A percentile compares a stretch with the other conserved stretches of the same genome.
Conservation (phyloP, 2,329 filamentous ascomycete genomes). For the Fusarium subtropicale region DNA sequence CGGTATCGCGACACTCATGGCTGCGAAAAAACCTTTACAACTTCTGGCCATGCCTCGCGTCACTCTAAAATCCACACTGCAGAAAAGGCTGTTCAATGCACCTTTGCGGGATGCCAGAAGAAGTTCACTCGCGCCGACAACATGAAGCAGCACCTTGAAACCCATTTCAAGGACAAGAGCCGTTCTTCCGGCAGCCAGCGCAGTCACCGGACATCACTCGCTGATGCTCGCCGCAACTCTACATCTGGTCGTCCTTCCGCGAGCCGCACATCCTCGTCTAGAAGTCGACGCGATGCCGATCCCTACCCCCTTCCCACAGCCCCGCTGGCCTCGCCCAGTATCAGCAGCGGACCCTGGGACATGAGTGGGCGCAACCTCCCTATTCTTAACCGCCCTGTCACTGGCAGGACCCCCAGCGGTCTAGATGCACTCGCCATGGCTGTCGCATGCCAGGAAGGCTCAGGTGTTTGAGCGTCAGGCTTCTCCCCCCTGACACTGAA, state of each 20-base stretch:
- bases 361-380: slow-evolving; percentile 60
- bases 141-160: slow-evolving; percentile 87
- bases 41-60: slow-evolving; percentile 84
- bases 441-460: slow-evolving; percentile 63
- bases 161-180: slow-evolving; percentile 75
- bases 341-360: slow-evolving; percentile 57
- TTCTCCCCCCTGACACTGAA: slow-evolving; percentile 5
- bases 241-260: slow-evolving; percentile 46
- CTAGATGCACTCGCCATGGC: slow-evolving; percentile 67
- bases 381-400: slow-evolving; percentile 58
- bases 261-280: slow-evolving; percentile 48
- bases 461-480: slow-evolving; percentile 35
- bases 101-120: slow-evolving; percentile 77
- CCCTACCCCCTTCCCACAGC: slow-evolving; percentile 54
- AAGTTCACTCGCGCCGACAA: slow-evolving; percentile 86
- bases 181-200: slow-evolving; percentile 56
- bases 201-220: slow-evolving; percentile 50
- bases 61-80: slow-evolving; percentile 88
- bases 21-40: slow-evolving; percentile 85
- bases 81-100: slow-evolving; percentile 78
- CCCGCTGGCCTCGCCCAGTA: slow-evolving; percentile 53
- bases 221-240: slow-evolving; percentile 52
- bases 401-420: slow-evolving; percentile 60
- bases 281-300: slow-evolving; percentile 56
- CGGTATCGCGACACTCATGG: slow-evolving; percentile 76